Evolutionary conservation across 73 alveolate genomes (phyloP), one percentile per base, ranked within the genome.

Genomic region (Paramecium sexaurelia): DNA sequence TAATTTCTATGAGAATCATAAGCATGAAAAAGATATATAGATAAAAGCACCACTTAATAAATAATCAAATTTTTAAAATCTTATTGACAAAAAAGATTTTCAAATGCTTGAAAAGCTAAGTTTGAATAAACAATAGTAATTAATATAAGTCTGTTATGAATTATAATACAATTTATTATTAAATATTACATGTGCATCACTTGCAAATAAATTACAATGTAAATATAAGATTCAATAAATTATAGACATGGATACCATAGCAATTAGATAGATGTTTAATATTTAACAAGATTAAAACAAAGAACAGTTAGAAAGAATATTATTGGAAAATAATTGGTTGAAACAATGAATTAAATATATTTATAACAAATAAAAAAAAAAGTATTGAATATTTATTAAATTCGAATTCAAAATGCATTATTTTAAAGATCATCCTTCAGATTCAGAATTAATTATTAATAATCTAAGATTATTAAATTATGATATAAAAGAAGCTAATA

Each of bases 401-500:
- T 61, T 61, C 67, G 67, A 51, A 51, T 51, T 51, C 22, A 51
- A 51, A 32, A 71, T 71, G 86, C 86, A 71, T 37, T 71, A 71
- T 40, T 71, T 71, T 71, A 71, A 71, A 71, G 86, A 71, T 35
- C 35, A 29, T 15, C 68, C 71, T 11, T 40, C 73, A 19, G 73
- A 78, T 27, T 5, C 15, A 3, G 90, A 78, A 45, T 24, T 78
- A 40, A 40, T 45, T 0, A 8, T 78, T 36, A 78, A 78, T 43
- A 78, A 78, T 39, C 90, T 78, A 9, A 78, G 71, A 78, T 45
- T 78, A 39, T 61, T 78, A 11, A 45, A 45, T 24, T 78, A 78
- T 78, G 71, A 78, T 78, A 40, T 78, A 13, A 29, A 37, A 22
- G 90, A 78, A 40, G 90, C 90, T 7, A 78, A 78, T 26, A 22